Conservation (phyloP, 805 yeast species). For the Lipomyces yamanashiensis region DNA sequence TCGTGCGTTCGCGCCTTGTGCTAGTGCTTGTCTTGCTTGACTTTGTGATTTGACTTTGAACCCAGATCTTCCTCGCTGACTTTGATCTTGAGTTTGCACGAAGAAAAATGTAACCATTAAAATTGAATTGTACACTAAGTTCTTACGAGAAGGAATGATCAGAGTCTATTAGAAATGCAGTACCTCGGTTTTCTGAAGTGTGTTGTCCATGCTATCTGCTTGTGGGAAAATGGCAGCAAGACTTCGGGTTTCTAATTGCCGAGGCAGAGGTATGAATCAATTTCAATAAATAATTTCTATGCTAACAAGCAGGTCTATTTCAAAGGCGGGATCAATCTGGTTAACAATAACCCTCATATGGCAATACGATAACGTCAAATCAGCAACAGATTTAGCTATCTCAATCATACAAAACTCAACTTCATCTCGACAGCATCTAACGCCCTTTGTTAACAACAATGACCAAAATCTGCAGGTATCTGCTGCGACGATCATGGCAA, state of each 20-base stretch:
- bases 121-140: no score
- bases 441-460: background rate
- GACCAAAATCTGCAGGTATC: conserved; percentile 12
- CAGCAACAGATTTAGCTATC: background rate
- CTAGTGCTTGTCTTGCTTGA: no score
- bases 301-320: background rate
- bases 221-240: no score
- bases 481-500: background rate
- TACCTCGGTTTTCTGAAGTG: no score
- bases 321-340: background rate
- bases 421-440: background rate
- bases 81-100: no score
- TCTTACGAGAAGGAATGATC: no score
- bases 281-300: background rate
- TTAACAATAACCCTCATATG: background rate
- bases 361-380: background rate
- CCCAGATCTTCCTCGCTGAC: no score
- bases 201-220: no score
- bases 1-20: no score
- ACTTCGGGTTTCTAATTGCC: background rate
- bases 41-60: no score
- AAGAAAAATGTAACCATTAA: no score
- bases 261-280: background rate
- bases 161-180: no score
- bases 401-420: background rate